Base-by-base conservation (phyloP, 495 filamentous ascomycete genomes). In the Trichocladium uniseriatum region DNA sequence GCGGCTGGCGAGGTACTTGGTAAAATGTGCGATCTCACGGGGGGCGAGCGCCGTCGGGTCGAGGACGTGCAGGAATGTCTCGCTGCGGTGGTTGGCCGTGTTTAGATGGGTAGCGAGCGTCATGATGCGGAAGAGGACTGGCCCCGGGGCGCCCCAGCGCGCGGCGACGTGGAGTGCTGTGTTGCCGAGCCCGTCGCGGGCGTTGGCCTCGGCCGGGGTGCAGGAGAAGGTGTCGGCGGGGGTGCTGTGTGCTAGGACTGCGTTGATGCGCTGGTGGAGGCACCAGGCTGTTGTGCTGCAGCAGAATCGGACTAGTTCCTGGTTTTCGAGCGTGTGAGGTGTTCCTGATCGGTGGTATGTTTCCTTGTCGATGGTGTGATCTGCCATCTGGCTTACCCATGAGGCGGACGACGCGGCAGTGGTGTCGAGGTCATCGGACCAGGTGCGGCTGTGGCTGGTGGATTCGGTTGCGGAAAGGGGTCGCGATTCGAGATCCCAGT, bases 31-130 rank as follows among this genome's bases (percentile, higher is more conserved):
- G 13, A 55, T 31, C 4, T 52, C 48, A 8, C n/a, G 6, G 6
- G 21, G 22, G 9, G 14, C 15, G 4, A 55, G 48, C 24, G 37
- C n/a, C 3, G 10, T 18, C 0, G 53, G 48, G 48, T 55, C 43
- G 13, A 55, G 43, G 14, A 51, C 43, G 32, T 55, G 53, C 2
- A 55, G 48, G 43, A 55, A 55, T 6, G 49, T 51, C 36, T 55
- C 53, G 32, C 38, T 20, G 18, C 31, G 18, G 22, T 51, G 37
- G 53, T 55, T 55, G 24, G 48, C n/a, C 10, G 37, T 18, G 29
- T 14, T 20, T 35, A 21, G 36, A 3, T 41, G 24, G 6, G 53
- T 35, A 5, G 43, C n/a, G 0, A 38, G 28, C 21, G 18, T 15
- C 38, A 43, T 35, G 29, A 52, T 45, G 31, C 48, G 42, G 37